These are phyloP conservation scores for Sesbania bispinosa DNA, from an alignment of 306 rosid genomes.

Conservation along the genomic window DNA sequence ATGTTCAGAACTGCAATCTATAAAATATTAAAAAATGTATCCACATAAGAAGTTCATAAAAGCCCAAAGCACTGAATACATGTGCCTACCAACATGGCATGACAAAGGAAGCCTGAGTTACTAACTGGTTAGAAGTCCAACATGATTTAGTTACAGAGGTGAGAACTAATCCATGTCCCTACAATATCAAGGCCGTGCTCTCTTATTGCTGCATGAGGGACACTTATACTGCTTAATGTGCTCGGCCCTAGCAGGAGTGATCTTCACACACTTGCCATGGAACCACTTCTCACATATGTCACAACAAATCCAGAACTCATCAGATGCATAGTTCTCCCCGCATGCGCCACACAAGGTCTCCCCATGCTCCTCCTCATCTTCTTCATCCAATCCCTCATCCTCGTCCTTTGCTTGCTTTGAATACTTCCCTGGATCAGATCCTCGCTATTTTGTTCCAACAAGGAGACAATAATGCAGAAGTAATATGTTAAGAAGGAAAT, in stretches of 20 bases:
- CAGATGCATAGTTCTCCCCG: slow-evolving; percentile 34
- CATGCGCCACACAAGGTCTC: slow-evolving; percentile 37
- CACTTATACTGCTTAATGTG: slow-evolving; percentile 37
- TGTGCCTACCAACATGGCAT: slow-evolving; percentile 30
- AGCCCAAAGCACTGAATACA: slow-evolving; percentile 23
- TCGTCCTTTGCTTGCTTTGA: too few relatives aligned
- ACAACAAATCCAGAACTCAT: slow-evolving; percentile 43
- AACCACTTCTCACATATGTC: slow-evolving; percentile 54
- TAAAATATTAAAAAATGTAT: not conserved
- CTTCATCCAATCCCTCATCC: slow-evolving; percentile 32
- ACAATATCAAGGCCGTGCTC: slow-evolving; percentile 41
- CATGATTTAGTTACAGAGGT: slow-evolving; percentile 29
- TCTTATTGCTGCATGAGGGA: slow-evolving; percentile 40
- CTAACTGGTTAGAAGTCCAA: slow-evolving; percentile 45
- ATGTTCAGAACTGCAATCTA: slow-evolving; percentile 36
- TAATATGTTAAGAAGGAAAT: not conserved
- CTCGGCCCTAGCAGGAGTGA: slow-evolving; percentile 36
- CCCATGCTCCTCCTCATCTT: slow-evolving; percentile 48
- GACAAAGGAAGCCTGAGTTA: slow-evolving; percentile 20
- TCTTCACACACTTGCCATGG: slow-evolving; percentile 39
- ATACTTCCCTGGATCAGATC: slow-evolving; percentile 45
- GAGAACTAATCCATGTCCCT: slow-evolving; percentile 20
- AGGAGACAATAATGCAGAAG: not conserved
- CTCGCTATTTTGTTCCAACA: slow-evolving; percentile 32
- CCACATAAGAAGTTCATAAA: slow-evolving; percentile 28